Conservation (phyloP, 2,329 filamentous ascomycete species). For the Microthyrium microscopicum region DNA sequence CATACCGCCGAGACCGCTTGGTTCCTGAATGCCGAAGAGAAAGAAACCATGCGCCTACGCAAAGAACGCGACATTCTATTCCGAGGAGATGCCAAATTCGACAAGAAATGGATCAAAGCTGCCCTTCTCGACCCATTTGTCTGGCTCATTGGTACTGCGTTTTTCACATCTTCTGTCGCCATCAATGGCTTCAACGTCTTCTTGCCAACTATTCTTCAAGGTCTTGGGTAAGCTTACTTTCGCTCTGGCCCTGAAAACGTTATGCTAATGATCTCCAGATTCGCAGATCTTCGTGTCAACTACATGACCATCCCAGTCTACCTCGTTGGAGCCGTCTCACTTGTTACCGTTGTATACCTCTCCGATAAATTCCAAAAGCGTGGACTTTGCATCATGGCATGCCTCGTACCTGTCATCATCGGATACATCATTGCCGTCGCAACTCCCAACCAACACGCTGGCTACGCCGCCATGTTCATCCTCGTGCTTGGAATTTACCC, state of each 20-base stretch:
- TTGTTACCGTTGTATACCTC: slow-evolving; percentile 12
- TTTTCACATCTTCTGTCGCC: slow-evolving; percentile 19
- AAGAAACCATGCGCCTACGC: slow-evolving; percentile 12
- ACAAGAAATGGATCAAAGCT: slow-evolving; percentile 15
- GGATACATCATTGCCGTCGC: slow-evolving; percentile 20
- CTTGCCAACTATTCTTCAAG: slow-evolving; percentile 20
- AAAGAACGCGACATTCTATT: slow-evolving; percentile 16
- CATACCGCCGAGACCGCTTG: slow-evolving; percentile 14
- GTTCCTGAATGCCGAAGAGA: slow-evolving; percentile 13
- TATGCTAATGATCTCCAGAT: no score
- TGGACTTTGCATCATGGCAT: slow-evolving; percentile 16
- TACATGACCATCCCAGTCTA: slow-evolving; percentile 20
- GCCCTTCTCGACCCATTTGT: slow-evolving; percentile 17
- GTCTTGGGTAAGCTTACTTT: slow-evolving; percentile 18
- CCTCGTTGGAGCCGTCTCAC: slow-evolving; percentile 14
- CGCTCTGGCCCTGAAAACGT: no score
- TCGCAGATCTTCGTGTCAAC: no score
- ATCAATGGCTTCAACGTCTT: slow-evolving; percentile 20
- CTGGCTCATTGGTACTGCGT: slow-evolving; percentile 15
- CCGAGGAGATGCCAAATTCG: slow-evolving; percentile 16
- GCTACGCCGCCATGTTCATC: slow-evolving; percentile 21
- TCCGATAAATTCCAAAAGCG: slow-evolving; percentile 20
- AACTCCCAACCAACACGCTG: slow-evolving; percentile 14
- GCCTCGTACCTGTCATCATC: slow-evolving; percentile 15
- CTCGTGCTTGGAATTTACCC: slow-evolving; percentile 14